Evolutionary conservation across 1,284 basidiomycete genomes (phyloP), one percentile per base, ranked within the genome.

Genomic region (Leccinum solheimii): DNA sequence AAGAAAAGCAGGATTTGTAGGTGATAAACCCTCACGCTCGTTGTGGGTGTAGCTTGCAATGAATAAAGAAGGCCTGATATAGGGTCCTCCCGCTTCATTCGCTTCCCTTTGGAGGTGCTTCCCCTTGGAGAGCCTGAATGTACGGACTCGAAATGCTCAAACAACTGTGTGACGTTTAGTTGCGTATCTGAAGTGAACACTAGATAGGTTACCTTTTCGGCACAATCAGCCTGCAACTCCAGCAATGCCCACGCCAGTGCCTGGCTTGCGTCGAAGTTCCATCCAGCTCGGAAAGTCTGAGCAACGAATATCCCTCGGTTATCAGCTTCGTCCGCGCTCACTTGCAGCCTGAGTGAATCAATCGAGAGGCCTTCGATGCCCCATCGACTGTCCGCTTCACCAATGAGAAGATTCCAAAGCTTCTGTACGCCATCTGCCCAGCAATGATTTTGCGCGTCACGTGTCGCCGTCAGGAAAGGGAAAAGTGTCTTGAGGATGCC

Each of bases 1-100:
- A 96, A 78, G 77, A 98, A 96, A n/a, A 95, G 82, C 1, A 97
- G 77, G 3, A 87, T 79, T 75, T 97, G 95, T 1, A 95, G 76
- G 59, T 85, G 83, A 66, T 88, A 88, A 55, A 74, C 73, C 57
- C 81, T 80, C 64, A 76, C 72, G 61, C 59, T 70, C 30, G 66
- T 63, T 16, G 68, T 27, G 5, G 71, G 62, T 13, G 76, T 76
- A 3, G 69, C 60, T 58, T 78, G 80, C 57, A 90, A 81, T 11
- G 81, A 79, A 51, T 76, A 69, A 7, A 94, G 76, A 7, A 95
- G 75, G 5, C 80, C 75, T 3, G 78, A 72, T 57, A 95, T 78
- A 3, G 90, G 86, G 71, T 83, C 86, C 69, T 85, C 86, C 62
- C 79, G 70, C 66, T 78, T 83, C 48, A 69, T 62, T 43, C 86